Evolutionary conservation across 2,329 filamentous ascomycete species (phyloP).

Genomic region (Aulographum hederae): DNA sequence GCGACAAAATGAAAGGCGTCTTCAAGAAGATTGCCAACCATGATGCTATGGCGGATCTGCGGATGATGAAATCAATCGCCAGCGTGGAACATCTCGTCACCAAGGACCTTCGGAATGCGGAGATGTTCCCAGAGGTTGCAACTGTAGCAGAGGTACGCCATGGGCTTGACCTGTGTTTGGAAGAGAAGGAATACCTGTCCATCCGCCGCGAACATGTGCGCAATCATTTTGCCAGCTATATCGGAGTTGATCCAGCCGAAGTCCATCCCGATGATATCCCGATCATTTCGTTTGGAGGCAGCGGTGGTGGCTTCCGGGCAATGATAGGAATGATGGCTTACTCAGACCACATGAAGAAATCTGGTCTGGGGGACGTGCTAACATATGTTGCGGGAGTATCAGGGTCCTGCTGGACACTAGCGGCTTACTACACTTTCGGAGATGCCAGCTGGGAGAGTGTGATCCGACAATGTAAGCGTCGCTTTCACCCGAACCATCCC

Average conservation of each 20-base stretch:
- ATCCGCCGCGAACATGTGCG: slow-evolving; percentile 9
- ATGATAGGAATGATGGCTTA: slow-evolving; percentile 14
- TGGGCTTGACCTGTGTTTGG: slow-evolving; percentile 11
- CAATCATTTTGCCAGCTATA: slow-evolving; percentile 13
- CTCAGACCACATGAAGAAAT: slow-evolving; percentile 9
- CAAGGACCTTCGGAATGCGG: slow-evolving; percentile 11
- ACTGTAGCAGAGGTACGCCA: slow-evolving; percentile 11
- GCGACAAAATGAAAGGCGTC: background rate
- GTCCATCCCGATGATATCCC: slow-evolving; percentile 15
- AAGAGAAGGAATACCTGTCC: slow-evolving; percentile 11
- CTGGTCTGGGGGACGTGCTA: background rate
- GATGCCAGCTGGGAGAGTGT: slow-evolving; percentile 11
- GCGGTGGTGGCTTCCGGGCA: slow-evolving; percentile 14
- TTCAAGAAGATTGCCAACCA: background rate
- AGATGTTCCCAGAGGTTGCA: slow-evolving; percentile 12
- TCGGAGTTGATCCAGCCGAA: slow-evolving; percentile 11
- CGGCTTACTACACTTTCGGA: slow-evolving; percentile 15
- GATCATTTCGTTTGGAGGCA: slow-evolving; percentile 13
- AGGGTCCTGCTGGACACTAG: slow-evolving; percentile 3
- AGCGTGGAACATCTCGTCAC: slow-evolving; percentile 6
- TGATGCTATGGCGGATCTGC: background rate
- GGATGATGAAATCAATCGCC: background rate
- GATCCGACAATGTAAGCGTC: slow-evolving; percentile 15
- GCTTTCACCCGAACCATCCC: slow-evolving; percentile 14
- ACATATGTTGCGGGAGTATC: slow-evolving; percentile 1